These are phyloP conservation scores for Apiospora saccharicola DNA, from an alignment of 2,329 filamentous ascomycete genomes.

Conservation along the genomic window DNA sequence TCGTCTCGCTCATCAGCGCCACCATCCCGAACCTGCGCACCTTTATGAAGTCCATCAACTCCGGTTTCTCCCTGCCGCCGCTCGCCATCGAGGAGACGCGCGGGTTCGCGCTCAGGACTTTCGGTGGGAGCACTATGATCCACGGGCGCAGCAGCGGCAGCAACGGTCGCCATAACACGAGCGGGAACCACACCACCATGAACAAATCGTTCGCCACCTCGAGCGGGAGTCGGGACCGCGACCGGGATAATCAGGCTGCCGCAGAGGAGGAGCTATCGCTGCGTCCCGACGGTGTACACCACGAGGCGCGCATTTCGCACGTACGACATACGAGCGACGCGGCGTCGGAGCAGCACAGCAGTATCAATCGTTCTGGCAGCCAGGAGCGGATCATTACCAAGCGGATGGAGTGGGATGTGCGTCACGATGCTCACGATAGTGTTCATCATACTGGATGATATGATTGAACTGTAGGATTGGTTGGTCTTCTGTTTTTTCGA, in stretches of 20 bases:
- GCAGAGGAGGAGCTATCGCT: not conserved
- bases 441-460: not conserved
- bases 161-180: not conserved
- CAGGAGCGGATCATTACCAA: constrained; percentile 21
- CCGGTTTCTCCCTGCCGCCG: constrained; percentile 27
- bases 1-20: constrained; percentile 34
- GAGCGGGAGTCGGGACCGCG: not conserved
- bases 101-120: constrained; percentile 9
- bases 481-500: not conserved
- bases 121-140: constrained; percentile 1
- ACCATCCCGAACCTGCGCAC: constrained; percentile 35
- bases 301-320: not conserved
- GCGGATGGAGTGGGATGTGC: constrained; percentile 14
- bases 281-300: not conserved
- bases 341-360: not conserved
- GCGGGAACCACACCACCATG: not conserved
- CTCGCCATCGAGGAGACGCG: not conserved
- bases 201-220: not conserved
- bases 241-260: no score
- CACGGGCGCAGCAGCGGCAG: not conserved
- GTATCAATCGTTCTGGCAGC: not conserved
- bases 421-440: not conserved
- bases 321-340: not conserved
- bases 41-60: constrained; percentile 34
- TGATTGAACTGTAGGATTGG: not conserved